Evolutionary conservation across 225 moss, liverwort and hornwort species (phyloP), one percentile per base, ranked within the genome.

Genomic region (Rhytidiadelphus loreus): DNA sequence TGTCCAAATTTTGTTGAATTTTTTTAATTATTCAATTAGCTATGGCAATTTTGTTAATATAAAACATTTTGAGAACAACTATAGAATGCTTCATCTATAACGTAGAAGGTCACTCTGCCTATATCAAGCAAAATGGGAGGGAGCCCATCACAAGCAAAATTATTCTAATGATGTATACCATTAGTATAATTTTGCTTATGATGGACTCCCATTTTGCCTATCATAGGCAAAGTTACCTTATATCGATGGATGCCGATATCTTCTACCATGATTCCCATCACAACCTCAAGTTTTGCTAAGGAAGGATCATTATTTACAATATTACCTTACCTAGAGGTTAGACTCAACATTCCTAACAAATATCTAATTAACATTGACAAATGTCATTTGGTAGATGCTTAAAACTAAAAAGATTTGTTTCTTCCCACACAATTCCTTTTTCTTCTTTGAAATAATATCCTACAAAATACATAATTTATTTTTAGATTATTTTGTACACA

Each of bases 281-380:
- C 10, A 1, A 44, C 50, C 14, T 20, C 21, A 76, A 52, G 8
- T 76, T 76, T 32, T 13, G 13, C 50, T 24, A 13, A 4, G 7
- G 11, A 5, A 0, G 1, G 1, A 2, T 11, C 2, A 46, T 4
- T 46, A 46, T 46, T 73, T 73, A 6, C 3, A 73, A 46, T 30
- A 18, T 11, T 46, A 18, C 1, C 14, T 16, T 44, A 16, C 3
- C 5, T 1, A 16, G 1, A 44, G 10, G 6, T 28, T 44, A 16
- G 9, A 5, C 0, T 16, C 1, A 0, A 1, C 44, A 29, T 44
- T 44, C 1, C 8, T 29, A 16, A 44, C 0, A 44, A 29, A 44
- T 44, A 43, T 43, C 14, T 26, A 43, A 71, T 70, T 8, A 41
- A 41, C 15, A 8, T 41, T 41, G 14, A 41, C 7, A 41, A 14